phyloP scores from a whole-genome alignment of 768 basidiomycete genomes.

The Clitopilus hobsonii region DNA sequence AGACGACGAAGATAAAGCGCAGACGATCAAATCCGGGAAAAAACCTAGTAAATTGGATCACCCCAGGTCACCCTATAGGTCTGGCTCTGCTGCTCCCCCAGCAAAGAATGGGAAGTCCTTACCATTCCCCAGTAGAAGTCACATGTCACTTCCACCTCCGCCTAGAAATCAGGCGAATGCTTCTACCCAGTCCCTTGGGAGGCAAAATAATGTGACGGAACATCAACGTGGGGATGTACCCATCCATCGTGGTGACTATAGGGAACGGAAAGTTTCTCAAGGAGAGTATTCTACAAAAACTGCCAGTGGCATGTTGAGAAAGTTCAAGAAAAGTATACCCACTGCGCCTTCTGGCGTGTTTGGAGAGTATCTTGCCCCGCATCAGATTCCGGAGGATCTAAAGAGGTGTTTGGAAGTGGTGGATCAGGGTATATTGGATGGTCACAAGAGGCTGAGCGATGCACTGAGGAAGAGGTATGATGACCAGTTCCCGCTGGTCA shows the following conservation, averaged over 20 bases:
- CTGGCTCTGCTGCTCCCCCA: constrained; percentile 34
- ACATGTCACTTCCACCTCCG: constrained; percentile 70
- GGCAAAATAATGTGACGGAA: constrained; percentile 53
- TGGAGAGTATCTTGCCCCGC: constrained; percentile 59
- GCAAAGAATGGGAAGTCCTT: constrained; percentile 42
- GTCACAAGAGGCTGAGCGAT: constrained; percentile 82
- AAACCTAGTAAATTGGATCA: constrained; percentile 61
- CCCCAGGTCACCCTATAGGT: constrained; percentile 74
- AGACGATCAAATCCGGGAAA: constrained; percentile 43
- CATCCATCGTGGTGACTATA: constrained; percentile 20
- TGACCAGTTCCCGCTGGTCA: constrained; percentile 91
- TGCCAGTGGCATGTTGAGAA: constrained; percentile 56
- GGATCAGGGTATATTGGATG: constrained; percentile 81
- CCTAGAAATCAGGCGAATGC: constrained; percentile 49
- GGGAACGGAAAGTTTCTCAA: constrained; percentile 44
- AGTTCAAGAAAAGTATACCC: constrained; percentile 63
- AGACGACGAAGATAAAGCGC: constrained; percentile 63
- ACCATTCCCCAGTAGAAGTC: constrained; percentile 77
- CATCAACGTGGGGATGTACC: constrained; percentile 29
- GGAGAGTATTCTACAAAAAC: constrained; percentile 27
- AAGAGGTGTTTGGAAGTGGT: constrained; percentile 83
- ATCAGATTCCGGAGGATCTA: constrained; percentile 84
- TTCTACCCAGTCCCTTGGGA: constrained; percentile 74
- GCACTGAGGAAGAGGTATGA: constrained; percentile 89
- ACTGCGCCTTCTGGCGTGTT: constrained; percentile 37